phyloP scores from a whole-genome alignment of 495 filamentous ascomycete species.

The Opeltia flavorubescens region DNA sequence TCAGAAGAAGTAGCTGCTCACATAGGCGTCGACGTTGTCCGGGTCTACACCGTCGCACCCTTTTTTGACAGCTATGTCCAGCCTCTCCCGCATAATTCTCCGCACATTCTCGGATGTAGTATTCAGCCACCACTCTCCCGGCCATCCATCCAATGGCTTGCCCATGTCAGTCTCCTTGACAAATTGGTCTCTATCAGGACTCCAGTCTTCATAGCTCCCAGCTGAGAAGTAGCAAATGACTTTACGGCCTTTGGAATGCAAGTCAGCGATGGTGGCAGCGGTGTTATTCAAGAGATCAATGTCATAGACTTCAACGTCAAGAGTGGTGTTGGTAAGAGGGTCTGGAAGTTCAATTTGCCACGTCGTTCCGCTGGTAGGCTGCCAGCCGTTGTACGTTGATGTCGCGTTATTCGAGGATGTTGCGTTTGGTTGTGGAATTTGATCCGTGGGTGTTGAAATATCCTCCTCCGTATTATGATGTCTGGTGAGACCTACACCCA shows the following conservation, averaged over 20 bases:
- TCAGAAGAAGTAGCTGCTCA: too few relatives aligned
- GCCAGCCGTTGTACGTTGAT: not conserved
- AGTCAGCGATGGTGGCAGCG: slow-evolving; percentile 26
- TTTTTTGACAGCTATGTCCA: slow-evolving; percentile 41
- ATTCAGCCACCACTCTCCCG: slow-evolving; percentile 53
- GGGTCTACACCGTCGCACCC: slow-evolving; percentile 61
- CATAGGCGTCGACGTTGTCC: slow-evolving; percentile 59
- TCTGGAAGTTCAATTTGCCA: slow-evolving; percentile 43
- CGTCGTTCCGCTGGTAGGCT: slow-evolving; percentile 21
- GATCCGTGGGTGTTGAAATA: not conserved
- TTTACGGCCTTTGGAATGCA: slow-evolving; percentile 35
- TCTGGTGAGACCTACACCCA: not conserved
- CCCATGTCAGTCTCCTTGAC: slow-evolving; percentile 32
- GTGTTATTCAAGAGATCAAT: slow-evolving; percentile 46
- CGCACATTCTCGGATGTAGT: slow-evolving; percentile 40
- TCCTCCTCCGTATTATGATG: not conserved
- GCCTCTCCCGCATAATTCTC: slow-evolving; percentile 42
- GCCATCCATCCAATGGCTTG: slow-evolving; percentile 42
- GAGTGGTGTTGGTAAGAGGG: slow-evolving; percentile 28
- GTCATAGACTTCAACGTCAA: slow-evolving; percentile 40
- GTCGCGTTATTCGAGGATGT: not conserved
- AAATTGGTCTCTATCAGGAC: slow-evolving; percentile 42
- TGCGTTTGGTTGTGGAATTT: not conserved
- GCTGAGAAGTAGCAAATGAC: slow-evolving; percentile 67
- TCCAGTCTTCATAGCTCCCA: slow-evolving; percentile 46